Evolutionary conservation across 495 filamentous ascomycete genomes (phyloP).

Genomic region (Astrocystis sublimbata): DNA sequence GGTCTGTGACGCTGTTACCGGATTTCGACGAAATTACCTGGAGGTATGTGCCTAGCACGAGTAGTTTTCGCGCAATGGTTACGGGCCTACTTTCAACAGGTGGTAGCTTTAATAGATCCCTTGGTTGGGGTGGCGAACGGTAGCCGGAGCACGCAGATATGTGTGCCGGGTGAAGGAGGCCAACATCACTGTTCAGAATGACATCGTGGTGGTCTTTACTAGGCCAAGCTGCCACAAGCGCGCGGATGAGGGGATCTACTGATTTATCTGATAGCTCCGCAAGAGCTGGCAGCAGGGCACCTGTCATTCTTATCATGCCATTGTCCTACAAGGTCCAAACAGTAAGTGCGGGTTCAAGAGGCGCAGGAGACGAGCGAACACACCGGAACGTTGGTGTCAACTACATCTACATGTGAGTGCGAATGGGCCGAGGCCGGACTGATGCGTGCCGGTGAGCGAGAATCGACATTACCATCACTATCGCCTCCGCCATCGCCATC

Average conservation of each 20-base stretch:
- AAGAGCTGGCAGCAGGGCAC: constrained; percentile 5
- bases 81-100: constrained; percentile 44
- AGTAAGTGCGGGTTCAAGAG: neutral
- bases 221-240: constrained; percentile 43
- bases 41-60: constrained; percentile 44
- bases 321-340: neutral
- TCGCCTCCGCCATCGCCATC: too few relatives aligned
- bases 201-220: constrained; percentile 36
- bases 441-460: neutral
- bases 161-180: constrained; percentile 29
- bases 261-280: constrained; percentile 18
- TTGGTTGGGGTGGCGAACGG: constrained; percentile 22
- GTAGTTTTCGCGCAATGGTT: constrained; percentile 47
- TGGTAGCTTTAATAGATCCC: constrained; percentile 39
- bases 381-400: neutral
- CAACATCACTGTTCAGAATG: constrained; percentile 32
- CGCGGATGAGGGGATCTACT: constrained; percentile 22
- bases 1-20: constrained; percentile 13
- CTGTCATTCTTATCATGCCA: neutral
- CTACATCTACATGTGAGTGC: neutral
- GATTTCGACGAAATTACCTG: constrained; percentile 38
- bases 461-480: neutral
- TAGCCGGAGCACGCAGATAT: constrained; percentile 28
- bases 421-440: neutral
- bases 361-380: neutral